Evolutionary conservation across 208 protist genomes (phyloP).

Genomic region (Crithidia sp.): DNA sequence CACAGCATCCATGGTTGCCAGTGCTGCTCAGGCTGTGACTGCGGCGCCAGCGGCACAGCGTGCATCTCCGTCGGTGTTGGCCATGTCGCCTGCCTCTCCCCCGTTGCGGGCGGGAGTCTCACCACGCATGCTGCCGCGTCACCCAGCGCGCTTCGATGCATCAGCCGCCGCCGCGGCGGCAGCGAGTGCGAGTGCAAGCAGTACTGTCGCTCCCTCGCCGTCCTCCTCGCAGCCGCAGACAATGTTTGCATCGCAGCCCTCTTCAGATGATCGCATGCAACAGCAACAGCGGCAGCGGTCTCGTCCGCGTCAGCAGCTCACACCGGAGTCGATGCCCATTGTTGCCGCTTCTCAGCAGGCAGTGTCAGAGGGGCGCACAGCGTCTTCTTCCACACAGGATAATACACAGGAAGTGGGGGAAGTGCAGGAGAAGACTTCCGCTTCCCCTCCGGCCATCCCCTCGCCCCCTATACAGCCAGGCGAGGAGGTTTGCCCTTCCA

Average conservation of each 20-base stretch:
- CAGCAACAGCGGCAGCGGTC: neutral
- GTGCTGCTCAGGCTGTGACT: neutral
- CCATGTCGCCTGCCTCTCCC: conserved; percentile 32
- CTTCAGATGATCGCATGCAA: neutral
- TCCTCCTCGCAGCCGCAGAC: conserved; percentile 11
- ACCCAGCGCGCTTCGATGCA: conserved; percentile 34
- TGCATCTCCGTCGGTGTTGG: neutral
- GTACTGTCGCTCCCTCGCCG: conserved; percentile 1
- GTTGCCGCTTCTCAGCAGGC: no score
- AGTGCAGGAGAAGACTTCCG: neutral
- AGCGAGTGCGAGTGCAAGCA: conserved; percentile 10
- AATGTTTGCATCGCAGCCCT: neutral
- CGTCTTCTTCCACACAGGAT: no score
- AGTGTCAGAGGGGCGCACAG: no score
- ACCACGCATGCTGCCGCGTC: conserved; percentile 44
- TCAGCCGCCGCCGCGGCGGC: neutral
- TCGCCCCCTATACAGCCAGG: neutral
- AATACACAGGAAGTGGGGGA: neutral
- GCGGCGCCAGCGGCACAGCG: neutral
- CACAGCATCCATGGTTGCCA: no score
- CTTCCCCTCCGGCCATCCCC: no score
- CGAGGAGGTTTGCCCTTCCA: conserved; percentile 2
- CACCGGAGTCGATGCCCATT: no score
- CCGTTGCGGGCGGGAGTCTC: conserved; percentile 61
- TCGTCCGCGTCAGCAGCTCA: neutral